Evolutionary conservation across 345 rosid species (phyloP), one percentile per base, ranked within the genome.

Genomic region (Murraya koenigii): DNA sequence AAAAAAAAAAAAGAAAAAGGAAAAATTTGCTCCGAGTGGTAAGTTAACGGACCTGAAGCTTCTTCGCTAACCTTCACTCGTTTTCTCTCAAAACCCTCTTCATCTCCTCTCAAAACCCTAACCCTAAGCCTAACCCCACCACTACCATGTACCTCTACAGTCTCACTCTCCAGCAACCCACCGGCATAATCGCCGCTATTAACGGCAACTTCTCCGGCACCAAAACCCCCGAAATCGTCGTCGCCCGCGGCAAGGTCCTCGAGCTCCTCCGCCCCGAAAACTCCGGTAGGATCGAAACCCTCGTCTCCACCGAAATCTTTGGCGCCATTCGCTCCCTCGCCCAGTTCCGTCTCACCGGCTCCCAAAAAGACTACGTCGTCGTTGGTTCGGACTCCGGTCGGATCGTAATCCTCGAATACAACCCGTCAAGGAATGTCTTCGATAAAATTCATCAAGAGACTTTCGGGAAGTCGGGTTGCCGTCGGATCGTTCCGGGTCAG

Each of bases 361-460:
- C 95, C 20, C 92, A 88, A 49, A 96, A 96, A 77, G 99, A 96
- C 77, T 96, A 94, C 66, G 85, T 96, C 25, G 98, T 92, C 3
- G 97, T 94, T 1, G 98, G 99, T n/a, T 96, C 98, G 2, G 99
- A 96, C 83, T 96, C 99, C 11, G 99, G 99, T 44, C 86, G 99
- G 73, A 94, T 96, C 47, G 98, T 96, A 3, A 96, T 96, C 10
- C 79, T 96, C 8, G 99, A 96, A 39, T 96, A 91, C 81, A 96
- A 92, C 49, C 93, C 88, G 80, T 97, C 92, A 81, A 90, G 87
- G 79, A 96, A 96, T 80, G 88, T 89, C 58, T 94, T 96, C 75
- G 97, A 96, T 66, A 94, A 92, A 80, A 79, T 92, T 61, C 98
- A 96, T 77, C 99, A 94, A 79, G 99, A 96, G 80, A 96, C 99